Conservation (phyloP, 2,329 filamentous ascomycete species). For the Fusarium sp. region DNA sequence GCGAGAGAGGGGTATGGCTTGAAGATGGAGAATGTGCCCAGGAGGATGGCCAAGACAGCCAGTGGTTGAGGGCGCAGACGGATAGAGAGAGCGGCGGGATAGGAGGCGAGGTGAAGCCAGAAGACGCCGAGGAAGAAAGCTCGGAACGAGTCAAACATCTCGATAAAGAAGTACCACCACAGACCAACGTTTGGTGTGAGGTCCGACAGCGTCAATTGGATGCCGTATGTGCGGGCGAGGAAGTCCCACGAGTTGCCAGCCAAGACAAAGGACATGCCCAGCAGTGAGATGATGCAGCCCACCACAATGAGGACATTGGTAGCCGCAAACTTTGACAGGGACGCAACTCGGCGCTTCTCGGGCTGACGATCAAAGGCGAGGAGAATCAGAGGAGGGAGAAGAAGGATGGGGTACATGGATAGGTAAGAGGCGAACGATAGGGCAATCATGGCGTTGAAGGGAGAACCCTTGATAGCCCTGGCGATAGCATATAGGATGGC, state of each 20-base stretch:
- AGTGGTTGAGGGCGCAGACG: constrained; percentile 88
- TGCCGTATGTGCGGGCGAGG: constrained; percentile 88
- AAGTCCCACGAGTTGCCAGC: constrained; percentile 89
- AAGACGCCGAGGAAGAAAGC: constrained; percentile 98
- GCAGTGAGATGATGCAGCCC: constrained; percentile 69
- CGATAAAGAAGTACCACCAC: constrained; percentile 99
- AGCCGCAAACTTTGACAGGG: constrained; percentile 63
- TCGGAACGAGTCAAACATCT: constrained; percentile 99
- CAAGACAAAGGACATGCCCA: constrained; percentile 79
- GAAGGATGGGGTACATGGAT: constrained; percentile 89
- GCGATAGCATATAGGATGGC: constrained; percentile 87
- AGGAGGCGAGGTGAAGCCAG: constrained; percentile 93
- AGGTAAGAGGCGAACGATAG: constrained; percentile 90
- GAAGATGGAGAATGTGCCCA: constrained; percentile 94
- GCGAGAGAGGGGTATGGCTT: constrained; percentile 96
- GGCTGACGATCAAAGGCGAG: constrained; percentile 79
- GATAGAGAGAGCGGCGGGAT: constrained; percentile 87
- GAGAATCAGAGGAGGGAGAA: constrained; percentile 84
- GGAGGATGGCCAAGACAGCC: constrained; percentile 84
- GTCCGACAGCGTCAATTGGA: constrained; percentile 90
- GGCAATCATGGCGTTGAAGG: constrained; percentile 83
- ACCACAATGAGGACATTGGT: constrained; percentile 66
- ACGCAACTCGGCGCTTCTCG: constrained; percentile 50
- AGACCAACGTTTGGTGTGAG: constrained; percentile 94
- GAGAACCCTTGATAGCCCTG: constrained; percentile 80